Percentiles rank a stretch among this genome's conserved stretches.
phyloP scores from a whole-genome alignment of 1,139 yeast species.

The Blastobotrys illinoisensis region DNA sequence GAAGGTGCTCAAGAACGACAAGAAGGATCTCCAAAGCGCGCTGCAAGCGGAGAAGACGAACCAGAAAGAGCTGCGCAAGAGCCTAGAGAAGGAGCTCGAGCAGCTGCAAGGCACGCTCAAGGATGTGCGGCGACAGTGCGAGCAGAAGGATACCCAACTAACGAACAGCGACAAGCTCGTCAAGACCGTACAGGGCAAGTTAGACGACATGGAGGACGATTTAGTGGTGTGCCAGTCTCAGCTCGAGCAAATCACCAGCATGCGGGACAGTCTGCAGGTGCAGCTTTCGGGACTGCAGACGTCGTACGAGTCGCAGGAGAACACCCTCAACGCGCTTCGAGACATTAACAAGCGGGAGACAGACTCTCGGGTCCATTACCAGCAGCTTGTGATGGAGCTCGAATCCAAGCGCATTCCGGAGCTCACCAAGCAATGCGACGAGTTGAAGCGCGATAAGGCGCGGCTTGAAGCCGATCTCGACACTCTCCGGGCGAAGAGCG shows the following conservation, averaged over 20 bases:
- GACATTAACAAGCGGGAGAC: conserved; percentile 18
- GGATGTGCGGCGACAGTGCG: conserved; percentile 8
- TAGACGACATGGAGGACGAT: conserved; percentile 20
- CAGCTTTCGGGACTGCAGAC: conserved; percentile 16
- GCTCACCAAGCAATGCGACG: conserved; percentile 9
- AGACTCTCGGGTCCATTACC: conserved; percentile 14
- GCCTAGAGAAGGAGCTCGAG: conserved; percentile 20
- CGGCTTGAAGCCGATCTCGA: conserved; percentile 14
- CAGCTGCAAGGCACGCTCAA: conserved; percentile 15
- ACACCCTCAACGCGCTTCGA: conserved; percentile 17
- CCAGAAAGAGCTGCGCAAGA: conserved; percentile 15
- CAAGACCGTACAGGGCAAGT: conserved; percentile 23
- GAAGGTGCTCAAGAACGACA: conserved; percentile 16
- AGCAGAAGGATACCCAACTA: conserved; percentile 12
- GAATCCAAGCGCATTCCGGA: conserved; percentile 6
- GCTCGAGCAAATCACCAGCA: conserved; percentile 17
- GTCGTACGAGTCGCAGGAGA: conserved; percentile 17
- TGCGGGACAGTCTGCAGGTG: conserved; percentile 15
- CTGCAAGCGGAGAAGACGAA: conserved; percentile 18
- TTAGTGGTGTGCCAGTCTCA: conserved; percentile 17
- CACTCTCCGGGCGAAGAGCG: conserved; percentile 14
- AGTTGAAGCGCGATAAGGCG: conserved; percentile 5
- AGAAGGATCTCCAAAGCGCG: conserved; percentile 16
- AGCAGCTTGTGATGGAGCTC: conserved; percentile 15
- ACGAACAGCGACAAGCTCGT: conserved; percentile 17